A percentile compares a stretch with the other conserved stretches of the same genome.
Conservation (phyloP, 805 yeast species). For the Phaffomyces antillensis region DNA sequence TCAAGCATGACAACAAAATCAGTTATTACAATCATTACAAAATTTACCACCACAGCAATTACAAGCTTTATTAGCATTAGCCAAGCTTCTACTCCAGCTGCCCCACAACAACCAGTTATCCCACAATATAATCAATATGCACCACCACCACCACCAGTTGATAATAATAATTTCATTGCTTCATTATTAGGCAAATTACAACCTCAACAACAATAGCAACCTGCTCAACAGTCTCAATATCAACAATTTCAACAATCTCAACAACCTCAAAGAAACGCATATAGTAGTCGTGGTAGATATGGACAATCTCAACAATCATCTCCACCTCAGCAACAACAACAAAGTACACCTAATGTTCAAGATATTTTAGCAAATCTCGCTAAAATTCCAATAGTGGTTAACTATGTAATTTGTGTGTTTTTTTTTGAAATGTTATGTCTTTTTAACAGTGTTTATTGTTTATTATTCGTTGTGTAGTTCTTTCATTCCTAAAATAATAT, state of each 20-base stretch:
- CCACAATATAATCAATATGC: neutral
- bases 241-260: constrained; percentile 11
- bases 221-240: constrained; percentile 2
- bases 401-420: no score
- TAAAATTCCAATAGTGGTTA: constrained; percentile 20
- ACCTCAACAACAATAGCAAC: constrained; percentile 1
- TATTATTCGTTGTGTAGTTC: no score
- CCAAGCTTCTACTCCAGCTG: constrained; percentile 6
- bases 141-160: neutral
- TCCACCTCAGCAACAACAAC: neutral
- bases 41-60: constrained; percentile 8
- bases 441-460: no score
- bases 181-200: constrained; percentile 8
- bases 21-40: constrained; percentile 9
- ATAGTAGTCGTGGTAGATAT: constrained; percentile 9
- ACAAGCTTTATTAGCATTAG: constrained; percentile 10
- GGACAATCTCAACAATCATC: neutral
- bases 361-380: constrained; percentile 30
- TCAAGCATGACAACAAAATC: neutral
- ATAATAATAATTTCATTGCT: neutral
- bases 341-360: constrained; percentile 26
- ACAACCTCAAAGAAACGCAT: constrained; percentile 13
- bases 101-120: constrained; percentile 8
- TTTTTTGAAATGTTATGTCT: no score
- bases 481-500: no score